Percentiles rank a stretch among this genome's conserved stretches.
Evolutionary conservation across 2,329 filamentous ascomycete species (phyloP).

Genomic region (Verticillium alfalfae): DNA sequence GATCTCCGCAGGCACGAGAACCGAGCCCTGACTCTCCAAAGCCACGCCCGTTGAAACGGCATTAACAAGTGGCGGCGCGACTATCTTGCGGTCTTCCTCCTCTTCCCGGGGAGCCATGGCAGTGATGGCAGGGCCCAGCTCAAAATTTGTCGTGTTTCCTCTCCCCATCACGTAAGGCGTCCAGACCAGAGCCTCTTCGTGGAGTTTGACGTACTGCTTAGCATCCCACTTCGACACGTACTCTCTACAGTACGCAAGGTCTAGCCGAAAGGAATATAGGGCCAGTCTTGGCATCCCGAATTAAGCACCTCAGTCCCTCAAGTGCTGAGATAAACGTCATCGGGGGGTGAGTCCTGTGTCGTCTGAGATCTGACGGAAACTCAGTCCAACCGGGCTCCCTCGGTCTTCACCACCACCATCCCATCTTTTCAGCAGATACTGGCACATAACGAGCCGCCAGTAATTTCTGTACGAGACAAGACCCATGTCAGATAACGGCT

Average conservation of each 20-base stretch:
- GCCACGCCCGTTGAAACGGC: neutral
- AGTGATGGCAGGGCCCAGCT: conserved; percentile 73
- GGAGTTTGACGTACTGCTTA: conserved; percentile 82
- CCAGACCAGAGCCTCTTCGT: conserved; percentile 79
- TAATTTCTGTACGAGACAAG: conserved; percentile 96
- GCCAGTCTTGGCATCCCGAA: conserved; percentile 82
- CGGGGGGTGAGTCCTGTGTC: conserved; percentile 92
- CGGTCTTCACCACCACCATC: conserved; percentile 33
- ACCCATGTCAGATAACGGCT: conserved; percentile 96
- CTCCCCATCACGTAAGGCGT: conserved; percentile 96
- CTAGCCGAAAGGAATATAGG: conserved; percentile 84
- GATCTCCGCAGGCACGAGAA: neutral
- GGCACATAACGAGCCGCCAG: conserved; percentile 85
- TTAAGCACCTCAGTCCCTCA: conserved; percentile 82
- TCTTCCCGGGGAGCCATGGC: conserved; percentile 85
- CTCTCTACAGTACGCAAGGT: conserved; percentile 77
- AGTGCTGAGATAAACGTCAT: conserved; percentile 91
- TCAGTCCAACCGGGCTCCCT: conserved; percentile 36
- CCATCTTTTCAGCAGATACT: conserved; percentile 61
- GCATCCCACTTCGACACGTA: conserved; percentile 86
- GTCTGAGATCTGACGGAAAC: conserved; percentile 68
- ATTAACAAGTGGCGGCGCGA: neutral
- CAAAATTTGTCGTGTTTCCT: conserved; percentile 74
- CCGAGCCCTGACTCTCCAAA: neutral
- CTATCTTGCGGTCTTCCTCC: conserved; percentile 42